Evolutionary conservation across 2,329 filamentous ascomycete species (phyloP).

Genomic region (Trichoderma endophyticum): DNA sequence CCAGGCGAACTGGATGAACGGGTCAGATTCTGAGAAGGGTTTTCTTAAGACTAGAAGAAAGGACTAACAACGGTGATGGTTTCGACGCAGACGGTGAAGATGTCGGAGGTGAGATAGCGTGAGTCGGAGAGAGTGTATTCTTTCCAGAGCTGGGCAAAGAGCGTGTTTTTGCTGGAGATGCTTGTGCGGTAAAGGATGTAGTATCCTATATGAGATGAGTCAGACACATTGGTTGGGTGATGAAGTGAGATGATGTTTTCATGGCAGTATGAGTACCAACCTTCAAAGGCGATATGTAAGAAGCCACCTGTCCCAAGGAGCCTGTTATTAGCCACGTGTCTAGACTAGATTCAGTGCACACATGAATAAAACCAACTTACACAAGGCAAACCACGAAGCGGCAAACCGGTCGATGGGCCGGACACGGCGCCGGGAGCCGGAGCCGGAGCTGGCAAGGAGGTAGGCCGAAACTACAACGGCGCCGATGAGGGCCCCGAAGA

Average conservation of each 20-base stretch:
- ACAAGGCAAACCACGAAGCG: slow-evolving; percentile 54
- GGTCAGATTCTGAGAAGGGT: neutral
- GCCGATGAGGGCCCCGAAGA: slow-evolving; percentile 36
- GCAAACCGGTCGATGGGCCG: slow-evolving; percentile 39
- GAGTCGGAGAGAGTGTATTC: slow-evolving; percentile 88
- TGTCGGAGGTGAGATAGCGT: slow-evolving; percentile 75
- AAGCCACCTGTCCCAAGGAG: slow-evolving; percentile 50
- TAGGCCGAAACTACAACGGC: slow-evolving; percentile 35
- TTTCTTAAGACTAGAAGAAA: too few species aligned
- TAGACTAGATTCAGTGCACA: too few species aligned
- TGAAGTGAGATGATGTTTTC: neutral
- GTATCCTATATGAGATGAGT: slow-evolving; percentile 53
- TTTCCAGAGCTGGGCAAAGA: slow-evolving; percentile 88
- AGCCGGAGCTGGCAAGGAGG: slow-evolving; percentile 22
- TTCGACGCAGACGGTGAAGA: slow-evolving; percentile 86
- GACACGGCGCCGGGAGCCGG: slow-evolving; percentile 22
- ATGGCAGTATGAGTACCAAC: slow-evolving; percentile 35
- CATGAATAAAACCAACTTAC: slow-evolving; percentile 36
- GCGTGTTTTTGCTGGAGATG: slow-evolving; percentile 64
- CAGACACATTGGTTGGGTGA: neutral
- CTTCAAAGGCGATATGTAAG: slow-evolving; percentile 81
- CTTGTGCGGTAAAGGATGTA: slow-evolving; percentile 67
- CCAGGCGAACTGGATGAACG: slow-evolving; percentile 45
- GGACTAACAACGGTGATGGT: slow-evolving; percentile 69
- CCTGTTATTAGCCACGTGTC: neutral